Evolutionary conservation across 2,329 filamentous ascomycete genomes (phyloP).

Genomic region (Clonostachys byssicola): DNA sequence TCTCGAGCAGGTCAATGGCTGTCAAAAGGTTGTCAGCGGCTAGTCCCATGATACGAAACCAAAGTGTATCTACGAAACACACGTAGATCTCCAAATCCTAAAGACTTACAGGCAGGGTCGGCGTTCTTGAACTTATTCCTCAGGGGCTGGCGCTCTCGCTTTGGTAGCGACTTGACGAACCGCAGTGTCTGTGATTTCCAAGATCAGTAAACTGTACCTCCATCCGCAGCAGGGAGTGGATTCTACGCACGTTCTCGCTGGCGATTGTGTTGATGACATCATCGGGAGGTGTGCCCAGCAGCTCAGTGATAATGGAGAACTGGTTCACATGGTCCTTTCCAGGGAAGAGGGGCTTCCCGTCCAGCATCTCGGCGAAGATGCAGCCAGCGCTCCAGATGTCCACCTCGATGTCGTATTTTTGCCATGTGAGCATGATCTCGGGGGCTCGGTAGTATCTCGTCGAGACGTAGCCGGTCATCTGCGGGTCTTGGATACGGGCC

Average conservation of each 20-base stretch:
- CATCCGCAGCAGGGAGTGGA: background rate
- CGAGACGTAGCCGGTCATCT: slow-evolving; percentile 99
- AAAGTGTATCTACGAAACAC: background rate
- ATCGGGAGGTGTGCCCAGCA: slow-evolving; percentile 92
- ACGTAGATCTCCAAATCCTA: no score
- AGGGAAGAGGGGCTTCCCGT: slow-evolving; percentile 96
- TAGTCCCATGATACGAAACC: background rate
- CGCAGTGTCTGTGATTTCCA: slow-evolving; percentile 66
- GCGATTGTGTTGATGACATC: slow-evolving; percentile 99
- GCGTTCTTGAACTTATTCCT: slow-evolving; percentile 92
- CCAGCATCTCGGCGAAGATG: slow-evolving; percentile 99
- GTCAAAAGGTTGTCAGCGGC: background rate
- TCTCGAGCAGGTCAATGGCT: slow-evolving; percentile 92
- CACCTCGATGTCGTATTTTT: slow-evolving; percentile 99
- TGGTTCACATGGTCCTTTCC: slow-evolving; percentile 99
- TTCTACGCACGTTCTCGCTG: slow-evolving; percentile 78
- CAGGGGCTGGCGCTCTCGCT: slow-evolving; percentile 85
- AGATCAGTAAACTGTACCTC: background rate
- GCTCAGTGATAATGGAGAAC: slow-evolving; percentile 98
- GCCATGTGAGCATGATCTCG: slow-evolving; percentile 99
- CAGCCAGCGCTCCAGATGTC: slow-evolving; percentile 99
- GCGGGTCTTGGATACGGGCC: slow-evolving; percentile 95
- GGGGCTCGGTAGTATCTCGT: slow-evolving; percentile 98
- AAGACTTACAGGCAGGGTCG: slow-evolving; percentile 68
- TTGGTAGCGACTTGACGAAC: slow-evolving; percentile 96